Conservation (phyloP, 1,284 basidiomycete genomes). For the Coriolopsis trogii region DNA sequence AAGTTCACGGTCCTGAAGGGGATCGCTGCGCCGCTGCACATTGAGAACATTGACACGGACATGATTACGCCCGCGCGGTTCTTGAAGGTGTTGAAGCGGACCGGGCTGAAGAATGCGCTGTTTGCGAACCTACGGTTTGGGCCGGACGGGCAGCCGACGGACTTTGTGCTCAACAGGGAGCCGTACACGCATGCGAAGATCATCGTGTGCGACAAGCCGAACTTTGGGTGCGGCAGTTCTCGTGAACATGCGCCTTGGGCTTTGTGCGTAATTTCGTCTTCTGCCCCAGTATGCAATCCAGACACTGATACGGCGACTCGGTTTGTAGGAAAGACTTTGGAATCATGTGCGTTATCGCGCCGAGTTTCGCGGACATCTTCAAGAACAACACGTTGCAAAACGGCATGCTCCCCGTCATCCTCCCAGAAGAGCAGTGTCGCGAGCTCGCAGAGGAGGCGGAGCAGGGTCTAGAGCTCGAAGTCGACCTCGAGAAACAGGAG, state of each 20-base stretch:
- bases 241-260: slow-evolving; percentile 98
- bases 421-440: slow-evolving; percentile 80
- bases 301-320: slow-evolving; percentile 2
- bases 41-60: slow-evolving; percentile 95
- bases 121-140: slow-evolving; percentile 87
- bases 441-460: slow-evolving; percentile 82
- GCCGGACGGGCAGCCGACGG: slow-evolving; percentile 78
- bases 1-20: slow-evolving; percentile 86
- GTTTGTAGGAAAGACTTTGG: slow-evolving; percentile 89
- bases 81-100: slow-evolving; percentile 93
- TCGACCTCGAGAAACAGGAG: slow-evolving; percentile 89
- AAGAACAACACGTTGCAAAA: slow-evolving; percentile 94
- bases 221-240: slow-evolving; percentile 95
- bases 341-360: slow-evolving; percentile 90
- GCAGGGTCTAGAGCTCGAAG: slow-evolving; percentile 80
- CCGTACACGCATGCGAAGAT: slow-evolving; percentile 85
- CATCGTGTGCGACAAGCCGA: slow-evolving; percentile 86
- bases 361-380: slow-evolving; percentile 96
- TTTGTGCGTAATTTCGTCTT: slow-evolving; percentile 58
- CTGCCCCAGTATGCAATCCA: neutral
- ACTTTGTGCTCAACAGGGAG: slow-evolving; percentile 88
- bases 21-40: slow-evolving; percentile 86
- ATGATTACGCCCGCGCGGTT: slow-evolving; percentile 98
- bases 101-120: slow-evolving; percentile 87
- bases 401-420: slow-evolving; percentile 87